phyloP scores from a whole-genome alignment of 345 rosid genomes.

The Populus deltoides region DNA sequence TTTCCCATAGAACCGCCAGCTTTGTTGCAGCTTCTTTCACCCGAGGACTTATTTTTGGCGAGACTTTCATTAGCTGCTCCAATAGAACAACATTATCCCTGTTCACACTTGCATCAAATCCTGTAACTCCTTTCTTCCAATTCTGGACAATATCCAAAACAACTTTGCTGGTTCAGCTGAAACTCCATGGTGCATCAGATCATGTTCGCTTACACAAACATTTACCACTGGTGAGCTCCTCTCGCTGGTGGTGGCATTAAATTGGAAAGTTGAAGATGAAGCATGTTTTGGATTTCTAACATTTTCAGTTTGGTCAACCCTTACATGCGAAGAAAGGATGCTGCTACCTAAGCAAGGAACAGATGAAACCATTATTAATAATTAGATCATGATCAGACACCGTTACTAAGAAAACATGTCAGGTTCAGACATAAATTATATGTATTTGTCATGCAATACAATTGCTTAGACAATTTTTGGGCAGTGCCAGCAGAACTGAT shows the following conservation, averaged over 20 bases:
- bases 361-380: not conserved
- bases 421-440: too few species aligned
- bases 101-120: constrained; percentile 18
- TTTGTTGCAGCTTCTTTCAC: constrained; percentile 26
- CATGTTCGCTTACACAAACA: constrained; percentile 10
- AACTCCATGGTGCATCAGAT: constrained; percentile 16
- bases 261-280: constrained; percentile 1
- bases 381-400: not conserved
- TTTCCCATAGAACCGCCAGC: constrained; percentile 37
- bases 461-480: not conserved
- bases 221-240: constrained; percentile 14
- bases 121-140: constrained; percentile 4
- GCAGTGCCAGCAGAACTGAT: not conserved
- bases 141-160: constrained; percentile 28
- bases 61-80: constrained; percentile 32
- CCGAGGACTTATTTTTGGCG: constrained; percentile 18
- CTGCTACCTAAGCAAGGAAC: constrained; percentile 1
- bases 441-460: not conserved
- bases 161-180: constrained; percentile 34
- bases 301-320: constrained; percentile 5
- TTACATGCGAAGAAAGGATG: not conserved
- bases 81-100: constrained; percentile 21
- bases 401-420: not conserved
- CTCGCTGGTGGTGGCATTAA: not conserved
- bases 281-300: not conserved